Evolutionary conservation across 1,284 basidiomycete species (phyloP), one percentile per base, ranked within the genome.

Genomic region (Sanghuangporus sanghuang): DNA sequence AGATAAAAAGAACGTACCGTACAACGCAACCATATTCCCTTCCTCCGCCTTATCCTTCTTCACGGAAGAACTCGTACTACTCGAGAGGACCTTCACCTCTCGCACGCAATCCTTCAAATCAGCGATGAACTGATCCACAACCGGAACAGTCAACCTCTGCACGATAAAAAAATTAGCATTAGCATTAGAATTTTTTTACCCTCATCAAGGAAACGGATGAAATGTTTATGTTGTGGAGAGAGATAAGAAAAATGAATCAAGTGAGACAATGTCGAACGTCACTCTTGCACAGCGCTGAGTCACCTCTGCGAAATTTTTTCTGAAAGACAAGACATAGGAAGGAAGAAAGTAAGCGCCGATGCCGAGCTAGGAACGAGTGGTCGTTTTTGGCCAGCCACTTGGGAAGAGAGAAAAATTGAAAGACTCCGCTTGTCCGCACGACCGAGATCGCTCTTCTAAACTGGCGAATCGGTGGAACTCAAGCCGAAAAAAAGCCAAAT

Each of bases 11-110:
- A n/a, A 81, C 89, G 67, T 69, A 94, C 93, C 95, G 73, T 96
- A 96, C 4, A 96, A 72, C 16, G 88, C 83, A 3, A 96, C 92
- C 91, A 96, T 93, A 48, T 85, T 85, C 7, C 95, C 95, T 69
- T 86, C 80, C 40, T 56, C 56, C 18, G 57, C 63, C 39, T 60
- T 61, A 2, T 32, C 27, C 27, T 32, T 3, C 40, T 39, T 35
- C 66, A 82, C 85, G 59, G 78, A 77, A 6, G 86, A 85, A 16
- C 76, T 72, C 44, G 76, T 67, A 32, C 27, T 32, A 32, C 27
- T 32, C 27, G 27, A 32, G 27, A 32, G 27, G 27, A 32, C 27
- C 69, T 82, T 86, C 32, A 87, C 87, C 64, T 87, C 85, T 39
- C 76, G 76, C 5, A 96, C 85, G 1, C 85, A 79, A 49, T 86